A percentile compares a stretch with the other conserved stretches of the same genome.
Evolutionary conservation across 1,139 yeast species (phyloP).

Genomic region (Fermentozyma sake): DNA sequence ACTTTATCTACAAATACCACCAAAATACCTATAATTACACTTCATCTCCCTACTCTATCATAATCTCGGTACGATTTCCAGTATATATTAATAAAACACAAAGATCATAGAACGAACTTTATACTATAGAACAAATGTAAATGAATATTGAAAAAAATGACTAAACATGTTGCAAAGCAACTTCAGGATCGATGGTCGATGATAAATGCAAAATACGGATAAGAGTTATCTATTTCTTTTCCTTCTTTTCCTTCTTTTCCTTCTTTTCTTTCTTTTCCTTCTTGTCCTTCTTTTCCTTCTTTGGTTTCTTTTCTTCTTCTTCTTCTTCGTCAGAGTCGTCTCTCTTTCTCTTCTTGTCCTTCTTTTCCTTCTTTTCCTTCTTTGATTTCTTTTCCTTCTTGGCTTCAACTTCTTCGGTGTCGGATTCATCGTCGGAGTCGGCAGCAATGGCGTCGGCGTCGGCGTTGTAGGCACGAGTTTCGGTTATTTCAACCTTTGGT

Average conservation of each 20-base stretch:
- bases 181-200: no score
- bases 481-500: slow-evolving; percentile 79
- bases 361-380: slow-evolving; percentile 25
- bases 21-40: no score
- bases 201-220: no score
- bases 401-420: slow-evolving; percentile 47
- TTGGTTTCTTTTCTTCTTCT: slow-evolving; percentile 36
- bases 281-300: slow-evolving; percentile 24
- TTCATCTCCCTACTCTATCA: no score
- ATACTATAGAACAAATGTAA: no score
- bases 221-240: slow-evolving; percentile 26
- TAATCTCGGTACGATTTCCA: no score
- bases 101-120: no score
- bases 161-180: no score
- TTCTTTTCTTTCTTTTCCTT: slow-evolving; percentile 33
- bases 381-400: slow-evolving; percentile 30
- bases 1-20: no score
- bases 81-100: no score
- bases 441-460: slow-evolving; percentile 73
- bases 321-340: slow-evolving; percentile 38
- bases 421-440: slow-evolving; percentile 39
- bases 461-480: slow-evolving; percentile 85
- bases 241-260: slow-evolving; percentile 44
- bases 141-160: no score
- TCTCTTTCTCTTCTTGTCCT: slow-evolving; percentile 23